A percentile compares a stretch with the other conserved stretches of the same genome.
These are phyloP conservation scores for Leptographium flavum DNA, from an alignment of 2,329 filamentous ascomycete genomes.

Conservation along the genomic window DNA sequence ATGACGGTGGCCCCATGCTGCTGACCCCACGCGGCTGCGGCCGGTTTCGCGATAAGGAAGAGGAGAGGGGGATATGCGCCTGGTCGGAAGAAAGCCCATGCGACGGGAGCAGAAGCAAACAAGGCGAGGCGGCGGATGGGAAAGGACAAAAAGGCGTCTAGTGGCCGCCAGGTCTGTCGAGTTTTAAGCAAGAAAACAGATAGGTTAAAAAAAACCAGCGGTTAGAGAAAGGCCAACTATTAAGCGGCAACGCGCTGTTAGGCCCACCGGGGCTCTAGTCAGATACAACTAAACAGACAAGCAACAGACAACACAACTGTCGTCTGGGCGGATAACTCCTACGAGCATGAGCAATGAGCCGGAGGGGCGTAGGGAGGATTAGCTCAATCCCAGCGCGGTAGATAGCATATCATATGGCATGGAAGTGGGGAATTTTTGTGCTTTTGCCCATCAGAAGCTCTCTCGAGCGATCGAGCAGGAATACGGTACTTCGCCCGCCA, in stretches of 20 bases:
- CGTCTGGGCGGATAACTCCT: not conserved
- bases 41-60: not conserved
- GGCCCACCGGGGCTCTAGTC: not conserved
- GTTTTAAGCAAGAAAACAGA: not conserved
- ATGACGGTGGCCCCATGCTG: conserved; percentile 37
- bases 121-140: not conserved
- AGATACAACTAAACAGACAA: not conserved
- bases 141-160: not conserved
- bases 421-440: not conserved
- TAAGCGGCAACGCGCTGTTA: not conserved
- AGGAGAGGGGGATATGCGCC: not conserved
- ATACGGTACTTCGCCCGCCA: not conserved
- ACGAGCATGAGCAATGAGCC: not conserved
- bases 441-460: not conserved
- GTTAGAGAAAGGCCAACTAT: not conserved
- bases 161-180: not conserved
- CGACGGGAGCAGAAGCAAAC: not conserved
- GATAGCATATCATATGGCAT: not conserved
- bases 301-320: too few species aligned
- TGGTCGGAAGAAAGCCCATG: not conserved
- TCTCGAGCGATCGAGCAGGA: not conserved
- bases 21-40: conserved; percentile 11
- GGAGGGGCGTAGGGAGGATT: not conserved
- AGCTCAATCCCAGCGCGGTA: not conserved
- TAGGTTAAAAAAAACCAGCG: not conserved